These are phyloP conservation scores for maize (Zea mays) DNA, from an alignment of 176 grass and related monocot genomes.

Conservation along the genomic window DNA sequence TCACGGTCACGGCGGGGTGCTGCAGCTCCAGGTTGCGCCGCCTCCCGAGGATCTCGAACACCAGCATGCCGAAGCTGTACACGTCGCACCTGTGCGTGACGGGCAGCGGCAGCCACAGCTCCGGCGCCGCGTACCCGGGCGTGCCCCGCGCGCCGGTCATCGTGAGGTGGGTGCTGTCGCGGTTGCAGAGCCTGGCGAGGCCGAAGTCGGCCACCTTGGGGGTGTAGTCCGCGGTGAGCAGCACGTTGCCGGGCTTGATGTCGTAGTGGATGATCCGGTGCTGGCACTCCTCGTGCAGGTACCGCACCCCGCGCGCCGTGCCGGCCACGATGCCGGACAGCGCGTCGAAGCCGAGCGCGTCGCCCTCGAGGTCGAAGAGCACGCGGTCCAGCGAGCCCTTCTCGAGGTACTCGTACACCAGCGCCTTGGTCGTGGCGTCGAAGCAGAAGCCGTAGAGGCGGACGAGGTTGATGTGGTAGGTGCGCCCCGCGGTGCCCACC, in stretches of 20 bases:
- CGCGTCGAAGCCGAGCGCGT: slow-evolving; percentile 15
- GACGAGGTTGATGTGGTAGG: slow-evolving; percentile 74
- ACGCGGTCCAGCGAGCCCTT: slow-evolving; percentile 53
- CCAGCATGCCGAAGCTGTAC: slow-evolving; percentile 73
- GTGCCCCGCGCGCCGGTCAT: slow-evolving; percentile 57
- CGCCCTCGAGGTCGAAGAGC: slow-evolving; percentile 33
- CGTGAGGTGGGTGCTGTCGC: slow-evolving; percentile 56
- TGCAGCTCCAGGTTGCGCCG: slow-evolving; percentile 54
- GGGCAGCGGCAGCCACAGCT: slow-evolving; percentile 67
- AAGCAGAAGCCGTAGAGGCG: slow-evolving; percentile 81
- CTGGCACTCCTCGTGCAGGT: slow-evolving; percentile 70
- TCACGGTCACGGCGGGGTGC: slow-evolving; percentile 31
- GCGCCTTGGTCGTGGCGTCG: slow-evolving; percentile 44
- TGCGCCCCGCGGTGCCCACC: slow-evolving; percentile 56
- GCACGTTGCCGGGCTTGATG: slow-evolving; percentile 76
- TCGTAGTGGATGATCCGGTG: slow-evolving; percentile 73
- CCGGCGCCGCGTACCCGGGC: slow-evolving; percentile 68
- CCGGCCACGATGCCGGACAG: slow-evolving; percentile 56
- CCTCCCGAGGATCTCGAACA: slow-evolving; percentile 69
- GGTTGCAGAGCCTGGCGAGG: slow-evolving; percentile 58
- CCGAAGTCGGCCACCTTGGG: slow-evolving; percentile 79
- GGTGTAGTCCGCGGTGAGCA: slow-evolving; percentile 37
- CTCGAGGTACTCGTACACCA: slow-evolving; percentile 71
- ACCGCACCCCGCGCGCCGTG: slow-evolving; percentile 53
- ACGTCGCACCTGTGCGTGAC: slow-evolving; percentile 80